Evolutionary conservation across 805 yeast species (phyloP), one percentile per base, ranked within the genome.

Genomic region (Brettanomyces sp.): DNA sequence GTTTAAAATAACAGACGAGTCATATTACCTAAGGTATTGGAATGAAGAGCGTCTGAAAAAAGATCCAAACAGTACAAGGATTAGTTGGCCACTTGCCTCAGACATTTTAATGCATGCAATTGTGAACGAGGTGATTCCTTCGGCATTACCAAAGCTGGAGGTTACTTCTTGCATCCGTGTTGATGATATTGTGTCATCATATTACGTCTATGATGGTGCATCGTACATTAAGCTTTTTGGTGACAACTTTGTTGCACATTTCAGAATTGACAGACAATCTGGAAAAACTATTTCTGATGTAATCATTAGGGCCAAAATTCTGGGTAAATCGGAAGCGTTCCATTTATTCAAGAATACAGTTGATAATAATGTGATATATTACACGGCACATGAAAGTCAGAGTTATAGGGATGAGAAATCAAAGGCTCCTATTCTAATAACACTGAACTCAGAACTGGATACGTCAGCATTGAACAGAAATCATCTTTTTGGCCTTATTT

Each of bases 71-170:
- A 33, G 45, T 3, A 36, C 39, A 9, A 48, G 47, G 5, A 56
- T 70, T 25, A 71, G 69, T 42, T 56, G 66, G 41, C 85, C 93
- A 2, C 72, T 82, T 3, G 69, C 85, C 12, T 74, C 95, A 0
- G 96, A 89, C 60, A 72, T 87, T 41, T 66, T 91, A 48, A 87
- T 90, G 95, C 95, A 90, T 56, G 87, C 96, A 0, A 69, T 91
- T 58, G 78, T 85, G 30, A 91, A 91, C 59, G 95, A 87, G 55
- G 82, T 81, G 23, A 93, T 95, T 0, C 70, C 91, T 38, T 52
- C 57, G 3, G 69, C 75, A 36, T 65, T 89, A 14, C 96, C 97
- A 0, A 67, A 69, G 25, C 69, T 91, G 69, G 68, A 66, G 49
- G 96, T 90, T 5, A 70, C 68, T 11, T 72, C 75, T 3, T 87